Base-by-base conservation (phyloP, 257 asterid species). In the Capsicum chinense region DNA sequence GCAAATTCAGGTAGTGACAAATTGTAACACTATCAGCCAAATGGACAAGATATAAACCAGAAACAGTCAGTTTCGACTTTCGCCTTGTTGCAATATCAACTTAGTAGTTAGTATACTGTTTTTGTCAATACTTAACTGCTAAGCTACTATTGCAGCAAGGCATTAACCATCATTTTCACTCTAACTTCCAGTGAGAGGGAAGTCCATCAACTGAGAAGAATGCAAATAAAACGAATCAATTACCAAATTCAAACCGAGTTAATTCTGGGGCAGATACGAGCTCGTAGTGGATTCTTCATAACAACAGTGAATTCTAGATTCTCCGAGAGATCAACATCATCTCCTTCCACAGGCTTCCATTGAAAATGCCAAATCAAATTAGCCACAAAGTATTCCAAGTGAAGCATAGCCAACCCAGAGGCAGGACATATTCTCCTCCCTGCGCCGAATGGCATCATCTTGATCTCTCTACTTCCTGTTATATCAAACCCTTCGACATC, bases 361-460 rank as follows among this genome's bases (percentile, higher is more conserved):
- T 68, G 78, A 68, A 68, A 68, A 68, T 68, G 54, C 78, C 78
- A 15, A 68, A 68, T 13, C 54, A 68, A 39, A 68, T 68, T 68
- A 15, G 26, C 78, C 26, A 68, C 78, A 37, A 68, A 68, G 78
- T 39, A 39, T 39, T 68, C 78, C n/a, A 68, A 68, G 1, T 68
- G 78, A 68, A 68, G 78, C 52, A 68, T 37, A 68, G 78, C 78
- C 54, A 68, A 37, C 2, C 5, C 78, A 68, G 6, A 39, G 7
- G 52, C 78, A 68, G 78, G 78, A 39, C 78, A 68, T 37, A 68
- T 68, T 68, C 76, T 68, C 54, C 76, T 68, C 76, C 76, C 76
- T 68, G 76, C 76, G 4, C 76, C 52, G 12, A 68, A 68, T 39
- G 76, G 76, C 76, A 68, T 68, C 76, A 68, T 68, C 76, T 68